Conservation (phyloP, 257 asterid genomes). For the Rhazya stricta region DNA sequence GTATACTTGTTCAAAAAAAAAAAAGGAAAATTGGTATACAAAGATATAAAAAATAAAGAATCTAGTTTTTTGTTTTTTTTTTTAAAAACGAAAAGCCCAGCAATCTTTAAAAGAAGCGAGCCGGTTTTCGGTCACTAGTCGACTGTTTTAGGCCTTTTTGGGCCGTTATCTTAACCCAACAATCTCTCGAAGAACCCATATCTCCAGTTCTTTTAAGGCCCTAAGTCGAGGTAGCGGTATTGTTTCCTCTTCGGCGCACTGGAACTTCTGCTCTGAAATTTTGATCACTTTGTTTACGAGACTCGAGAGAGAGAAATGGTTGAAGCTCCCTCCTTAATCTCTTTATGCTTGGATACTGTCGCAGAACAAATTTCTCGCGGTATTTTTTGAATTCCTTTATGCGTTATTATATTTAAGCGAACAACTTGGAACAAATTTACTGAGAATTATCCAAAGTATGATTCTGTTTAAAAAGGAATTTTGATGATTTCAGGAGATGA, state of each 20-base stretch:
- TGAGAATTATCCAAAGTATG: neutral
- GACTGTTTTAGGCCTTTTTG: too few species aligned
- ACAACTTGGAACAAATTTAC: neutral
- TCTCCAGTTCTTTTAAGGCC: too few species aligned
- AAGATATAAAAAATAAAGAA: too few species aligned
- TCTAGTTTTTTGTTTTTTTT: too few species aligned
- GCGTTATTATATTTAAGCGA: neutral
- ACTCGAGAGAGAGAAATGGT: constrained; percentile 21
- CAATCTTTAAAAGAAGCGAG: too few species aligned
- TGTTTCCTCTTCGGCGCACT: neutral
- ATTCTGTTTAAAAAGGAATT: neutral
- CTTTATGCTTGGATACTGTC: constrained; percentile 45
- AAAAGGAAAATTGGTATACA: too few species aligned
- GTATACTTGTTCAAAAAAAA: too few species aligned
- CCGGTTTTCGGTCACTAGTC: too few species aligned
- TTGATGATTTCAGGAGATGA: constrained; percentile 31
- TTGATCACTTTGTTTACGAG: neutral
- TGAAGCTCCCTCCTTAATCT: constrained; percentile 45
- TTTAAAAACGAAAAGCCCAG: too few species aligned
- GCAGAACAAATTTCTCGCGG: constrained; percentile 55
- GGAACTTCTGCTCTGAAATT: neutral
- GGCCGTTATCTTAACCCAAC: too few species aligned
- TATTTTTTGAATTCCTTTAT: constrained; percentile 10
- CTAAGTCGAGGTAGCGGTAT: too few species aligned
- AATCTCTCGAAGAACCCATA: too few species aligned